Base-by-base conservation (phyloP, 2,329 filamentous ascomycete genomes). In the Pseudomassariella vexata region DNA sequence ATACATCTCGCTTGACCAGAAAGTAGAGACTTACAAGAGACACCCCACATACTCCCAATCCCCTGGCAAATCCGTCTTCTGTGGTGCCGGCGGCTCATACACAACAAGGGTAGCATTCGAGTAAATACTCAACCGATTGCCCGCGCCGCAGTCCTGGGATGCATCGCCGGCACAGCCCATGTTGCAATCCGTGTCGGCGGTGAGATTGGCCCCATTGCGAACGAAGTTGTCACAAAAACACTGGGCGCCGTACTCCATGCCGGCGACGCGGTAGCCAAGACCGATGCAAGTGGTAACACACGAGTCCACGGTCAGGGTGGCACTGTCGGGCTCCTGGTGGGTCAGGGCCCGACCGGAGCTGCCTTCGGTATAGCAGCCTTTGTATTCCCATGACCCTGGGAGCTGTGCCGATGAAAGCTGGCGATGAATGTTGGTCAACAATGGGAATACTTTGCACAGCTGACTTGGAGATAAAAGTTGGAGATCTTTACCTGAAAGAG, bases 231-330 rank as follows among this genome's bases (percentile, higher is more conserved):
- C 44, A 30, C 45, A 48, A 34, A 47, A 57, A 38, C 55, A 59
- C 36, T 59, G 46, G 10, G 38, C 28, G 8, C 41, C 49, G 35
- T 61, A 60, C 35, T 60, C 56, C 28, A 57, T 38, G 16, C 57
- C 57, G 16, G 55, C 51, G 17, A 57, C 41, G 9, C 37, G 41
- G 28, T 55, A 56, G 2, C 43, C 42, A 9, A 39, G 30, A 11
- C 19, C 35, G n/a, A 41, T 37, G 19, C 49, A 52, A 8, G 31
- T 36, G 10, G 22, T 14, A 14, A 50, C 40, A 24, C 49, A 52
- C 7, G 34, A 45, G 34, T 45, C 37, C 25, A 45, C 34, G 5
- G 44, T 48, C 17, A 47, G 40, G 9, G 44, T 30, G 15, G 32
- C 16, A 27, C 36, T 46, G 23, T 46, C 45, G 3, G 44, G 44